Evolutionary conservation across 225 moss, liverwort and hornwort species (phyloP).

Genomic region (Asterella californica): DNA sequence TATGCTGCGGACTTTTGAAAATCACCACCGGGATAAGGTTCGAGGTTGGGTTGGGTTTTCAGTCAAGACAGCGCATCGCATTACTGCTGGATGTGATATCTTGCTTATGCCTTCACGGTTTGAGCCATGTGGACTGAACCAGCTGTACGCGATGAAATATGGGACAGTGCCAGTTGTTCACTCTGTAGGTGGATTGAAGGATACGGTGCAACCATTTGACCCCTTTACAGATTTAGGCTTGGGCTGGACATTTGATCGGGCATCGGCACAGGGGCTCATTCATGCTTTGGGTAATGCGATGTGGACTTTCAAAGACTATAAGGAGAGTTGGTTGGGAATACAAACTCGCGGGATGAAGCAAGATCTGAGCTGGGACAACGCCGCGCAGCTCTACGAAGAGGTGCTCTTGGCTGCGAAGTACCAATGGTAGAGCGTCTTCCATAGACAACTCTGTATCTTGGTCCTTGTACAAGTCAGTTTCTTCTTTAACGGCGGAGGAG

Average conservation of each 20-base stretch:
- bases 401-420: conserved; percentile 77
- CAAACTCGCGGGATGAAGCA: conserved; percentile 71
- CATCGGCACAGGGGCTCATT: conserved; percentile 50
- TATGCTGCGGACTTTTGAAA: conserved; percentile 61
- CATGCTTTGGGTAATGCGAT: conserved; percentile 74
- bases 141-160: conserved; percentile 76
- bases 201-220: conserved; percentile 73
- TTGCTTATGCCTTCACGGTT: conserved; percentile 79
- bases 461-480: background rate
- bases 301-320: conserved; percentile 76
- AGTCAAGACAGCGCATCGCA: conserved; percentile 62
- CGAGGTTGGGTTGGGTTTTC: conserved; percentile 91
- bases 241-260: conserved; percentile 66
- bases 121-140: conserved; percentile 80
- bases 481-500: background rate
- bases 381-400: conserved; percentile 76
- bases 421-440: conserved; percentile 51
- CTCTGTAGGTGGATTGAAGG: conserved; percentile 66
- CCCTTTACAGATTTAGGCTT: conserved; percentile 64
- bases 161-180: conserved; percentile 80
- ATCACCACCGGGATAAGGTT: conserved; percentile 57
- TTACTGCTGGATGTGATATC: conserved; percentile 72
- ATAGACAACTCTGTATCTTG: background rate
- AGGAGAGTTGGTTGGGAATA: conserved; percentile 67
- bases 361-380: conserved; percentile 82